A percentile compares a stretch with the other conserved stretches of the same genome.
Conservation (phyloP, 371 early-diverging fungal genomes). For the Syncephalastrum contaminatum region DNA sequence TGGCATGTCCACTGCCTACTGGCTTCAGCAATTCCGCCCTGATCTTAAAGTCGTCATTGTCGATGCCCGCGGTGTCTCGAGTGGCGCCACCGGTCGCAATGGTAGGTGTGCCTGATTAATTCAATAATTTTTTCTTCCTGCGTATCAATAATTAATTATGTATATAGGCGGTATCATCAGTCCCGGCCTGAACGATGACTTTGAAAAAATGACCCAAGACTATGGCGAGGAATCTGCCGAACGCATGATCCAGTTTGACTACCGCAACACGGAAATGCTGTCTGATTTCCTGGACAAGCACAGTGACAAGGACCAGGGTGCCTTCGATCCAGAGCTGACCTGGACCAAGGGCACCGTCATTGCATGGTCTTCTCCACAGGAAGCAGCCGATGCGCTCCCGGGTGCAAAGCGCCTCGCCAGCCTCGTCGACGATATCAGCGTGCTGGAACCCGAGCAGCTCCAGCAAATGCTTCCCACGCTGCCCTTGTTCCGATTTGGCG, state of each 20-base stretch:
- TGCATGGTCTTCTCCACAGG: conserved; percentile 26
- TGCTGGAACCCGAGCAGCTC: conserved; percentile 16
- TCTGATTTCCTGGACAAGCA: conserved; percentile 23
- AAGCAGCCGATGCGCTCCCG: conserved; percentile 18
- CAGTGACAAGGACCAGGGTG: conserved; percentile 24
- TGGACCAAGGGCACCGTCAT: conserved; percentile 37
- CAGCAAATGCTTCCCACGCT: conserved; percentile 16
- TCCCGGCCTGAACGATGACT: conserved; percentile 39
- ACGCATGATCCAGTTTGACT: conserved; percentile 35
- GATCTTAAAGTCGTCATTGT: conserved; percentile 33
- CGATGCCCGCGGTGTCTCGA: conserved; percentile 45
- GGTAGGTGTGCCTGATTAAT: conserved; percentile 16
- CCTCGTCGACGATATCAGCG: conserved; percentile 8
- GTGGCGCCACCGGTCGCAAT: conserved; percentile 59
- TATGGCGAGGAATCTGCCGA: conserved; percentile 31
- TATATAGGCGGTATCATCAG: conserved; percentile 45
- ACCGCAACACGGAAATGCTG: conserved; percentile 29
- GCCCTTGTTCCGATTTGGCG: conserved; percentile 27
- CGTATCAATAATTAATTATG: neutral
- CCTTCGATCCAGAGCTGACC: conserved; percentile 37
- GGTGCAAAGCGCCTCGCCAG: conserved; percentile 23
- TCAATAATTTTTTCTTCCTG: neutral
- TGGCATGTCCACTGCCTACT: conserved; percentile 31
- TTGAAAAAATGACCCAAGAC: conserved; percentile 17
- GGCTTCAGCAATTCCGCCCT: conserved; percentile 31